Percentiles rank a stretch among this genome's conserved stretches.
Conservation (phyloP, 768 basidiomycete genomes). For the Lactarius tabidus region DNA sequence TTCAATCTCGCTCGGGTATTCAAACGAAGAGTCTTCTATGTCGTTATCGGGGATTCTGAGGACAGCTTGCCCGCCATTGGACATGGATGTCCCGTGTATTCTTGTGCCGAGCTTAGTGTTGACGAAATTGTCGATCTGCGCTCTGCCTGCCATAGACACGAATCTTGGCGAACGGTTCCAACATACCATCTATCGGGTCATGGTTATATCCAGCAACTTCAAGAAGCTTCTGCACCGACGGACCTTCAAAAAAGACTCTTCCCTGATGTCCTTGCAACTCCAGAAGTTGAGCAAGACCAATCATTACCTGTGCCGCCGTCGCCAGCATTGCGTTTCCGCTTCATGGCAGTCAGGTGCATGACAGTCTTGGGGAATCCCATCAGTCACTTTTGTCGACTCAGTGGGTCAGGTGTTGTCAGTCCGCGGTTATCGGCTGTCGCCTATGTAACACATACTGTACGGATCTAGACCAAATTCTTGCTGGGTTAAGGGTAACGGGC, state of each 20-base stretch:
- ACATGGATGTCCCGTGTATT: not conserved
- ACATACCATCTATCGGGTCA: not conserved
- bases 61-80: not conserved
- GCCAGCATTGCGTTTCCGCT: not conserved
- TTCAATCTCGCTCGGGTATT: not conserved
- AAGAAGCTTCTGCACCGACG: not conserved
- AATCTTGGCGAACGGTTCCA: not conserved
- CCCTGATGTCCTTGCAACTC: not conserved
- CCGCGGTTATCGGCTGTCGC: not conserved
- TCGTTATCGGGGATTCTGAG: not conserved
- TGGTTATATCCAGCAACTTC: not conserved
- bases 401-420: not conserved
- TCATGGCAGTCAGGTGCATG: not conserved
- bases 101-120: not conserved
- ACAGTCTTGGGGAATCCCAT: not conserved
- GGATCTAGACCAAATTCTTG: not conserved
- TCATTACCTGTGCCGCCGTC: not conserved
- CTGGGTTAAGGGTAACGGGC: not conserved
- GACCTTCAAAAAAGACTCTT: not conserved
- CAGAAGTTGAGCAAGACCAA: not conserved
- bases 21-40: not conserved
- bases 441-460: not conserved
- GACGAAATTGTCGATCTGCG: not conserved
- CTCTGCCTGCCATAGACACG: not conserved
- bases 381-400: not conserved